Conservation (phyloP, 1,284 basidiomycete species). For the Grifola frondosa region DNA sequence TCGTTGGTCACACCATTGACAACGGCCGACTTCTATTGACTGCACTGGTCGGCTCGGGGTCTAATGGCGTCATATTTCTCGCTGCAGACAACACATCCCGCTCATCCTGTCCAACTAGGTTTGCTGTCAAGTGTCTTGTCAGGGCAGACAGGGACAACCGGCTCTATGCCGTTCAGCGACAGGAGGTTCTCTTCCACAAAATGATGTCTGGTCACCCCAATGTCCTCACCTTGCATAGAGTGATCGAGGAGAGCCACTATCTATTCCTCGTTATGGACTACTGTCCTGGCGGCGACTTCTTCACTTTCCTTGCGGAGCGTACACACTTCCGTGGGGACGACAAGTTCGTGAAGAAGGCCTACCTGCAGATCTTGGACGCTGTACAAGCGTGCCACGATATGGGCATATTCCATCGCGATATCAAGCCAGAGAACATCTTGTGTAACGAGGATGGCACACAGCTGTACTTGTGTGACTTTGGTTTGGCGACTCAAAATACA, state of each 20-base stretch:
- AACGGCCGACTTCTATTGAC: slow-evolving; percentile 76
- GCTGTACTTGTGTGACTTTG: slow-evolving; percentile 67
- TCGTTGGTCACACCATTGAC: slow-evolving; percentile 71
- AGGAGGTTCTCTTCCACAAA: slow-evolving; percentile 49
- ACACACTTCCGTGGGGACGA: slow-evolving; percentile 24
- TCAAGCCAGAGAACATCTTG: slow-evolving; percentile 77
- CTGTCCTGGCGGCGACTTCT: slow-evolving; percentile 41
- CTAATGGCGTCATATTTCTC: slow-evolving; percentile 91
- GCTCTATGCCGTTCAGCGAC: slow-evolving; percentile 48
- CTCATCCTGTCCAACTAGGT: slow-evolving; percentile 20
- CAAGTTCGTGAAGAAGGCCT: slow-evolving; percentile 34
- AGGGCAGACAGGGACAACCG: slow-evolving; percentile 19
- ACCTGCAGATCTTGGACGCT: slow-evolving; percentile 63
- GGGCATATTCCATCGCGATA: slow-evolving; percentile 68
- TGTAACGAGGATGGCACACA: slow-evolving; percentile 45
- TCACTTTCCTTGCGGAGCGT: slow-evolving; percentile 24
- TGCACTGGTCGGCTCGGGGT: slow-evolving; percentile 84
- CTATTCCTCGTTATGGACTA: slow-evolving; percentile 69
- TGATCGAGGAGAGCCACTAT: slow-evolving; percentile 53
- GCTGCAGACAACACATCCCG: slow-evolving; percentile 58
- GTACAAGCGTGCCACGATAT: slow-evolving; percentile 58
- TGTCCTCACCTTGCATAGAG: slow-evolving; percentile 63
- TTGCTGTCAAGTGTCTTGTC: slow-evolving; percentile 34
- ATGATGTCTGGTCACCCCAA: slow-evolving; percentile 47
- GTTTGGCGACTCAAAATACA: slow-evolving; percentile 58